Base-by-base conservation (phyloP, 2,329 filamentous ascomycete species). In the Nemania sp. region DNA sequence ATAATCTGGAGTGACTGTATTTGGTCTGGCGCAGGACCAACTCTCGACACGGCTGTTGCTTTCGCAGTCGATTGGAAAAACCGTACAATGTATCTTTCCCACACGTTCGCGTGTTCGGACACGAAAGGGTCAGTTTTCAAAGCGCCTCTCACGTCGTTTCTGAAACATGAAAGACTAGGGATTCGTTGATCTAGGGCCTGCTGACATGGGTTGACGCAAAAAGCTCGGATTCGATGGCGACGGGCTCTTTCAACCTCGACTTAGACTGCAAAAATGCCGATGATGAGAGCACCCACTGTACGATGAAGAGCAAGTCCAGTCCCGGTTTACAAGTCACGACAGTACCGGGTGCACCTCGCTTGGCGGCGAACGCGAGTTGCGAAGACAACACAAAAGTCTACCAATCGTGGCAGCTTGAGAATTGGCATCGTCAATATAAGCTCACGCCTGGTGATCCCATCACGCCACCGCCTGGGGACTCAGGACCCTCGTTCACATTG, bases 1-100 rank as follows among this genome's bases (percentile, higher is more conserved):
- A 75, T 78, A 41, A 73, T 80, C 18, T 80, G 79, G 79, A 76
- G 75, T 45, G 79, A 80, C 43, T 80, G 79, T 62, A 79, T 80
- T 68, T 79, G 74, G 74, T 77, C 78, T 4, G 78, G 78, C 1
- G 77, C 77, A 5, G 78, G 77, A 1, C 64, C 63, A 0, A 76
- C 73, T 0, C 70, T 70, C 13, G 79, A 80, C 60, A 77, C 74
- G 3, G 75, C 76, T 3, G 74, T 79, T 6, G 75, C 78, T 0
- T 79, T 80, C 57, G 77, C 78, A 0, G 20, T 78, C 24, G 78
- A 80, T 53, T 80, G 78, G 79, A 74, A 74, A 49, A 79, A 69
- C 24, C 75, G 70, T 41, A 77, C 70, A 0, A 73, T 80, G 70
- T 79, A 78, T 35, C 54, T 80, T 27, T 74, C 77, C 0, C 79